Conservation (phyloP, 495 filamentous ascomycete species). For the Tuber melanosporum region DNA sequence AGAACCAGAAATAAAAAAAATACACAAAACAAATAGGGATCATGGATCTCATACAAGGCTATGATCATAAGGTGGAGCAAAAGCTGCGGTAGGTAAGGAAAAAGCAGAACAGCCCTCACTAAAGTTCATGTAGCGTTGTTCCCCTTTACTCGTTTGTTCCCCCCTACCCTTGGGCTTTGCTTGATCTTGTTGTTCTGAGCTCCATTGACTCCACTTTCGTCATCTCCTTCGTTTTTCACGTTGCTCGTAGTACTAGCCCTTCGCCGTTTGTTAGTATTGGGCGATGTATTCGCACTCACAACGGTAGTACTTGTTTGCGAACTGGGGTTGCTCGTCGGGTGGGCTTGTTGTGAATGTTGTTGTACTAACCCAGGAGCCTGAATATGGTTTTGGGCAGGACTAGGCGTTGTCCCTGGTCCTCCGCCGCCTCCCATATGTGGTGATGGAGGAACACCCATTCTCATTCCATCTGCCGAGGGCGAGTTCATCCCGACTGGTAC, state of each 20-base stretch:
- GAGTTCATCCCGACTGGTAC: conserved; percentile 36
- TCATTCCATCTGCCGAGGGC: conserved; percentile 39
- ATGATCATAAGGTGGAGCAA: conserved; percentile 5
- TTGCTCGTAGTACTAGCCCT: conserved; percentile 51
- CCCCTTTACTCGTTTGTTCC: conserved; percentile 38
- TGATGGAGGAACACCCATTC: conserved; percentile 39
- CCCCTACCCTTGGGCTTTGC: conserved; percentile 35
- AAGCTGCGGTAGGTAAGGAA: not conserved
- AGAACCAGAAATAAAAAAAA: conserved; percentile 30
- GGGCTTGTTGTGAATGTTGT: conserved; percentile 42
- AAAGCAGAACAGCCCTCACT: not conserved
- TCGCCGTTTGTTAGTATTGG: conserved; percentile 60
- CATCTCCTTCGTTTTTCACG: conserved; percentile 57
- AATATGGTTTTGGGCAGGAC: conserved; percentile 42
- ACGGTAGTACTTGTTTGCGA: conserved; percentile 43
- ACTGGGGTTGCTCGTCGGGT: conserved; percentile 43
- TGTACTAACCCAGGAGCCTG: conserved; percentile 43
- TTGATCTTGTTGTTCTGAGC: conserved; percentile 37
- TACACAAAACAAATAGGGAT: conserved; percentile 24
- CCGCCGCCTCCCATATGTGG: conserved; percentile 39
- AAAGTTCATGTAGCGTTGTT: conserved; percentile 34
- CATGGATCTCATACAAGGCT: conserved; percentile 13
- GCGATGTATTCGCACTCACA: conserved; percentile 61
- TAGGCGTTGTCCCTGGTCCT: conserved; percentile 40
- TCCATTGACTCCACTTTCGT: conserved; percentile 30